Conservation (phyloP, 306 rosid genomes). For the Glycine soja region DNA sequence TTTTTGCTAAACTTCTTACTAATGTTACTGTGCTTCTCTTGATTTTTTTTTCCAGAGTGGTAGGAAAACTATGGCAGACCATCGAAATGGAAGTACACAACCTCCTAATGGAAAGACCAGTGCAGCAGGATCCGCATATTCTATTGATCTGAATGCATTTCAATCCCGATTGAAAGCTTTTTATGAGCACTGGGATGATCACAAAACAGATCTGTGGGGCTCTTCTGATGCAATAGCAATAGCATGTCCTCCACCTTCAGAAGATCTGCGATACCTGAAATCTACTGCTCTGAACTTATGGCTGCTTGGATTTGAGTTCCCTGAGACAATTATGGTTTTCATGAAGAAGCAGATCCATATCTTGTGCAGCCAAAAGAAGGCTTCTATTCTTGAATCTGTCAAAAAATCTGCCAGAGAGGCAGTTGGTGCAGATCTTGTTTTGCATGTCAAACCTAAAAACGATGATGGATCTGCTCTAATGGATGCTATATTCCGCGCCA, state of each 20-base stretch:
- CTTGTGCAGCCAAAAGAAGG: conserved; percentile 89
- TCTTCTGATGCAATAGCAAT: conserved; percentile 76
- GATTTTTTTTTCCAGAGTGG: background rate
- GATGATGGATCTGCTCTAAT: conserved; percentile 81
- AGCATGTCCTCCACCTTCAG: conserved; percentile 85
- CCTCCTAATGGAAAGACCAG: conserved; percentile 67
- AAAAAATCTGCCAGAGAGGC: conserved; percentile 74
- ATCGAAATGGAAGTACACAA: conserved; percentile 75
- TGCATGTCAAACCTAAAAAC: conserved; percentile 77
- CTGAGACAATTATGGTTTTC: conserved; percentile 91
- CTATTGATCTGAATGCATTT: conserved; percentile 72
- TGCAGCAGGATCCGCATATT: conserved; percentile 62
- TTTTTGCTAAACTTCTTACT: conserved; percentile 5
- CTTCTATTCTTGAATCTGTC: conserved; percentile 74
- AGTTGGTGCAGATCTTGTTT: conserved; percentile 77
- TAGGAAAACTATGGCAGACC: conserved; percentile 69
- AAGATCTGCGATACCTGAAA: conserved; percentile 88
- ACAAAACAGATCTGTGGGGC: conserved; percentile 72
- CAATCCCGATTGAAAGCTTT: conserved; percentile 64
- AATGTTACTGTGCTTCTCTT: conserved; percentile 9
- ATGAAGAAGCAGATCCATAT: conserved; percentile 81
- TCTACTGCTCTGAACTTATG: conserved; percentile 87
- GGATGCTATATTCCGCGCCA: conserved; percentile 74
- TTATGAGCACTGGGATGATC: conserved; percentile 76
- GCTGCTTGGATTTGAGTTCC: conserved; percentile 93